Conservation (phyloP, 1,284 basidiomycete genomes). For the Anthracocystis panici-leucophaei region DNA sequence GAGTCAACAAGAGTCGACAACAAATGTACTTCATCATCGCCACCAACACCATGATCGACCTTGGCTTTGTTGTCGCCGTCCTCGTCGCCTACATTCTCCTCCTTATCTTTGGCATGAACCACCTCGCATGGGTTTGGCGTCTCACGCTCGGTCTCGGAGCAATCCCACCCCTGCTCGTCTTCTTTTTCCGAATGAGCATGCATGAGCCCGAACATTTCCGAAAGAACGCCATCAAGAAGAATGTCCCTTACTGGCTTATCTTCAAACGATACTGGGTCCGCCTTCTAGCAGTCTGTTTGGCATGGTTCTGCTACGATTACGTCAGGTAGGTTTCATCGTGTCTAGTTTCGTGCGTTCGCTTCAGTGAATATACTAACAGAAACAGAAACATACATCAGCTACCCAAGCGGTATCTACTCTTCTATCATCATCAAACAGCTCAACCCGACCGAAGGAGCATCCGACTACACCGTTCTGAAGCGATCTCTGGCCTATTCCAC, state of each 20-base stretch:
- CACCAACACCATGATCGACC: slow-evolving; percentile 79
- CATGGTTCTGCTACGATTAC: slow-evolving; percentile 73
- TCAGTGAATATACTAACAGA: too few species aligned
- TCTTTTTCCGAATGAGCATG: slow-evolving; percentile 89
- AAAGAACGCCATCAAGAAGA: slow-evolving; percentile 80
- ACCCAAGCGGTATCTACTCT: slow-evolving; percentile 78
- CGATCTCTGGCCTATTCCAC: slow-evolving; percentile 67
- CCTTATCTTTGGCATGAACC: slow-evolving; percentile 75
- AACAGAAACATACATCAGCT: too few species aligned
- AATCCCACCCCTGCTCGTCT: slow-evolving; percentile 82
- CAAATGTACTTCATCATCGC: slow-evolving; percentile 86
- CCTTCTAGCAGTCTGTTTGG: slow-evolving; percentile 78
- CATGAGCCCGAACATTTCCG: slow-evolving; percentile 78
- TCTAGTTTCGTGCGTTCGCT: too few species aligned
- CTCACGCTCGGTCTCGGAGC: slow-evolving; percentile 87
- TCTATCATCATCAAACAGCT: slow-evolving; percentile 81
- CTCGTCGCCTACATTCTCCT: slow-evolving; percentile 80
- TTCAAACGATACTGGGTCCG: slow-evolving; percentile 82
- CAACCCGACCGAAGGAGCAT: slow-evolving; percentile 68
- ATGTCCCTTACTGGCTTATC: slow-evolving; percentile 82
- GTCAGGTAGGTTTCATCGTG: too few species aligned
- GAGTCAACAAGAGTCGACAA: slow-evolving; percentile 81
- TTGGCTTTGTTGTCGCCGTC: slow-evolving; percentile 84
- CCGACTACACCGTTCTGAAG: slow-evolving; percentile 35
- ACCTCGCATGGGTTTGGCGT: slow-evolving; percentile 73